Base-by-base conservation (phyloP, 1,284 basidiomycete genomes). In the Fistulina hepatica region DNA sequence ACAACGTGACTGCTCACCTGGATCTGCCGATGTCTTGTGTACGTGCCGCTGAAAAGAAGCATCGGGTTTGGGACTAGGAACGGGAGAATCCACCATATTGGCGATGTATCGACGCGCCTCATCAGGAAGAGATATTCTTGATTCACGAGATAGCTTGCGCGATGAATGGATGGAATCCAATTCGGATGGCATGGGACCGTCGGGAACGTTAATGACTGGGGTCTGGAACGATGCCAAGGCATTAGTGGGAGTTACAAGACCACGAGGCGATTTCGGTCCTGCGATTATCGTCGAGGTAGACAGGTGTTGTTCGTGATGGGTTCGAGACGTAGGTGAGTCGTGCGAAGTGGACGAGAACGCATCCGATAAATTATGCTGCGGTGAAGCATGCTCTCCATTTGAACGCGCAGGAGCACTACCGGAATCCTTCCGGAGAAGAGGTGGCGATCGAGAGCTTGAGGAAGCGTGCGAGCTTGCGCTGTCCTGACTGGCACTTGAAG, bases 41-140 rank as follows among this genome's bases (percentile, higher is more conserved):
- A 9, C 19, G 15, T 19, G 19, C 35, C 46, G 52, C 7, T 55
- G 46, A 11, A 50, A 49, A 45, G 65, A 66, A 5, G 47, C 47
- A 37, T 66, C 60, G 10, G 59, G 51, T 36, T 58, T 54, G 4
- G 77, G 73, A 48, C 71, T 78, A n/a, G 69, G 57, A 6, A 61
- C 49, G 5, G 79, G 76, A 6, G 74, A 75, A 34, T 82, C 78
- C 17, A 56, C 56, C 68, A 81, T 75, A 44, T 67, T 72, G 24
- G 72, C 65, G 40, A 82, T 78, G 50, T 81, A 84, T 31, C 69
- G 71, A 45, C 64, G 72, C 12, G 79, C 76, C 54, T 85, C 83
- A 41, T 83, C 81, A 1, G 82, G 78, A 22, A 83, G 62, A 23
- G 75, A 74, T 36, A 79, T 71, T 22, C 70, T 67, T 10, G 78